Conservation (phyloP, 2,329 filamentous ascomycete genomes). For the Huntiella bhutanensis region DNA sequence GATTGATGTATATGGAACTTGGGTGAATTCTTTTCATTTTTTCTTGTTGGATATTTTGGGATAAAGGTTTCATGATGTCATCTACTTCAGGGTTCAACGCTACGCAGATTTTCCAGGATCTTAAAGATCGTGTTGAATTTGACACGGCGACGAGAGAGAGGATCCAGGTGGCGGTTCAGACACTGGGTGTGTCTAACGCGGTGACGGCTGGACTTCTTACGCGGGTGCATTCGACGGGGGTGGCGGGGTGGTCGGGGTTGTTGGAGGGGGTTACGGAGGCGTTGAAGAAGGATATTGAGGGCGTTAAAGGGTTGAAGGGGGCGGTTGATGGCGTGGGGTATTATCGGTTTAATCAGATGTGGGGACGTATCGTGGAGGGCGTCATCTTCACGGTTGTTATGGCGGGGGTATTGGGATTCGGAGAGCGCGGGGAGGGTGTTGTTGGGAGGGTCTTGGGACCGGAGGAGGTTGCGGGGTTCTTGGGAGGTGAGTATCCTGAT, state of each 20-base stretch:
- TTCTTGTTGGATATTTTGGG: neutral
- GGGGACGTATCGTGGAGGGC: constrained; percentile 70
- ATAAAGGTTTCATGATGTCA: neutral
- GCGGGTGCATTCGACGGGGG: constrained; percentile 64
- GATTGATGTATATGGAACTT: neutral
- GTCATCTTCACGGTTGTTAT: constrained; percentile 41
- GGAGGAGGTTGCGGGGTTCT: constrained; percentile 63
- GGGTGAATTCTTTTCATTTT: neutral
- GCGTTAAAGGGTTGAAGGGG: constrained; percentile 48
- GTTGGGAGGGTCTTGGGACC: constrained; percentile 59
- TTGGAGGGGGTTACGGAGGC: constrained; percentile 51
- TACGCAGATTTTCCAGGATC: constrained; percentile 7
- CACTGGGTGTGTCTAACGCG: constrained; percentile 5
- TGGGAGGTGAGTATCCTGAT: constrained; percentile 37
- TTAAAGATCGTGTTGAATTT: constrained; percentile 4
- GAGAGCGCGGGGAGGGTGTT: constrained; percentile 17
- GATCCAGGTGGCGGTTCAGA: constrained; percentile 6
- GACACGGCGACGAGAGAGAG: constrained; percentile 5
- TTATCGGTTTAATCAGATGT: constrained; percentile 78
- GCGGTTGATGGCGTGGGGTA: constrained; percentile 78
- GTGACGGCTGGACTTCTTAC: constrained; percentile 7
- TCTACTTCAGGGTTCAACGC: constrained; percentile 4
- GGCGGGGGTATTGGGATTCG: constrained; percentile 51
- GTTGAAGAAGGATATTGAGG: constrained; percentile 53
- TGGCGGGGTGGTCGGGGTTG: constrained; percentile 35